These are phyloP conservation scores for Neophaeococcomyces mojaviensis DNA, from an alignment of 2,329 filamentous ascomycete genomes.

Conservation along the genomic window DNA sequence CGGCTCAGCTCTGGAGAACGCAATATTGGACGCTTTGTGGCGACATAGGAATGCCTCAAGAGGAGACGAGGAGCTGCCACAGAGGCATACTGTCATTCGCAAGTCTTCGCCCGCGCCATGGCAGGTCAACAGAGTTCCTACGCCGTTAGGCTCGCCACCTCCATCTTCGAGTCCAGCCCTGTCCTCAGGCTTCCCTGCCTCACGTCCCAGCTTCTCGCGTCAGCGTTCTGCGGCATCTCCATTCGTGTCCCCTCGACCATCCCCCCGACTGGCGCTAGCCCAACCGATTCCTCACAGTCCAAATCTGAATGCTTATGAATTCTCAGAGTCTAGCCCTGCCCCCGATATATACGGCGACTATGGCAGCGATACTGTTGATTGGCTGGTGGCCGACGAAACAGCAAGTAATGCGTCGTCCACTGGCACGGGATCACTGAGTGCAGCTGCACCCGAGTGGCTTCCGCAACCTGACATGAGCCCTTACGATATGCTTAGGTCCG, in stretches of 20 bases:
- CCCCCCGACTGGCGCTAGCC: constrained; percentile 80
- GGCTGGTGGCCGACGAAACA: constrained; percentile 85
- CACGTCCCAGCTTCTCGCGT: constrained; percentile 68
- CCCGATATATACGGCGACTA: constrained; percentile 85
- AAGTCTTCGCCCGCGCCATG: constrained; percentile 88
- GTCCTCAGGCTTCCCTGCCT: constrained; percentile 66
- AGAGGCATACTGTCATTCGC: constrained; percentile 82
- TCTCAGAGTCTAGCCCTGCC: constrained; percentile 73
- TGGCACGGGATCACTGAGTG: constrained; percentile 58
- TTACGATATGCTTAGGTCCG: constrained; percentile 94
- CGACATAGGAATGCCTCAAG: constrained; percentile 46
- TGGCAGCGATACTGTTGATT: constrained; percentile 91
- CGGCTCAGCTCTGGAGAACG: constrained; percentile 76
- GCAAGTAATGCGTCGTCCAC: constrained; percentile 73
- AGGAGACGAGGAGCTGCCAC: constrained; percentile 56
- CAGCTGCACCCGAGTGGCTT: constrained; percentile 73
- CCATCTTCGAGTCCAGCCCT: constrained; percentile 65
- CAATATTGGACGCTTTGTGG: constrained; percentile 85
- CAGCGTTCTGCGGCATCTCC: constrained; percentile 51
- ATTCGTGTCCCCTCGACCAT: constrained; percentile 88
- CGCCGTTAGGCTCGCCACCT: constrained; percentile 75
- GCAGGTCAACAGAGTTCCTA: constrained; percentile 67
- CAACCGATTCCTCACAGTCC: constrained; percentile 94
- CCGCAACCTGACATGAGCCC: constrained; percentile 87
- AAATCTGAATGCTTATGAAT: constrained; percentile 89